Evolutionary conservation across 140 eudicot species (phyloP), one percentile per base, ranked within the genome.

Genomic region (Senecio squalidus): DNA sequence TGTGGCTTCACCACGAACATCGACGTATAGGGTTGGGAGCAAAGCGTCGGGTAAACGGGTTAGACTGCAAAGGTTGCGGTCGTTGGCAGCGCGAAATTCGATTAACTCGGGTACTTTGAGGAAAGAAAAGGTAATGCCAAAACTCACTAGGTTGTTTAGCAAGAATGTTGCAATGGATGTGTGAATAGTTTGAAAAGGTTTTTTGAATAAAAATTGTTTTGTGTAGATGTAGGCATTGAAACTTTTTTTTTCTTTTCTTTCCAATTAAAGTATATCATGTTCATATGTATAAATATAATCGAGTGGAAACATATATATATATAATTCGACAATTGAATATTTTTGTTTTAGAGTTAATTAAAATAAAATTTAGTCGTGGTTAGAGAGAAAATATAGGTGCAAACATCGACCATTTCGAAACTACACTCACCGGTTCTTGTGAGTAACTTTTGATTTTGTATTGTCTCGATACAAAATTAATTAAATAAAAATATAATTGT

Each of bases 121-220:
- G 78, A 78, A 76, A 28, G 80, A 30, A 66, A 81, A 66, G 68
- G 72, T 68, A 66, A 71, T 76, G 69, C 82, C 83, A 17, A 80
- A 75, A 50, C 61, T 81, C 5, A 73, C 72, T 18, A 83, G 64
- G 72, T 66, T 83, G 45, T 76, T 86, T 43, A 76, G 78, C 44
- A 78, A 73, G 65, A 45, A 58, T 48, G 69, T 22, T 54, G 77
- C 56, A 25, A 69, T 54, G 62, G 67, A 6, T 53, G 71, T 23
- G 33, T 65, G 36, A 48, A 51, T 71, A 51, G 6, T 24, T 62
- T 62, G 59, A 44, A 63, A 24, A 46, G 5, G 55, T 34, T 71
- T 54, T 63, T 55, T 71, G 46, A 71, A 71, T 71, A 71, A 71
- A 4, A 54, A 55, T 17, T 30, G 36, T 46, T 63, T 36, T 68